Conservation (phyloP, 345 rosid species). For the Zanthoxylum bungeanum region DNA sequence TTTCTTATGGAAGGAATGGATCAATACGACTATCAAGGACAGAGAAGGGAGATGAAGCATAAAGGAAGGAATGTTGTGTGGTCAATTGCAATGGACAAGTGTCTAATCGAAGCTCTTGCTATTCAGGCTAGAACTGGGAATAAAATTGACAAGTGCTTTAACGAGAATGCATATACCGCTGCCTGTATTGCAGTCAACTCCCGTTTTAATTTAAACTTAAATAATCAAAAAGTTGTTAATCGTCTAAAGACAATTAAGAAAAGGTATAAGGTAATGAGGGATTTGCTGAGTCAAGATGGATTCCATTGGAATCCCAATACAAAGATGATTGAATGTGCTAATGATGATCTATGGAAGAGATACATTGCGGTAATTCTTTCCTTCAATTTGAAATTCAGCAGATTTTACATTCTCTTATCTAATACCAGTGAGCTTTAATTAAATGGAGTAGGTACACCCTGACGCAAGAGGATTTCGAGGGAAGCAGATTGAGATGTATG, state of each 20-base stretch:
- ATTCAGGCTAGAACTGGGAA: slow-evolving; percentile 79
- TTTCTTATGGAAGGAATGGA: slow-evolving; percentile 53
- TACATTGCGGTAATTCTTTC: slow-evolving; percentile 57
- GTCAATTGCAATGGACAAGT: slow-evolving; percentile 89
- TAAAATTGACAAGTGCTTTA: slow-evolving; percentile 76
- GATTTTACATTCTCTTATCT: neutral
- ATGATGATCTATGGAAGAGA: slow-evolving; percentile 83
- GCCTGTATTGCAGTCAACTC: slow-evolving; percentile 73
- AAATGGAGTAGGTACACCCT: slow-evolving; percentile 56
- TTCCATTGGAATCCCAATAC: slow-evolving; percentile 74
- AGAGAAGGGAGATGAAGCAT: slow-evolving; percentile 69
- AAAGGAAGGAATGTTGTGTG: slow-evolving; percentile 87
- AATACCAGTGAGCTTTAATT: slow-evolving; percentile 4
- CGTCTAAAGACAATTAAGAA: slow-evolving; percentile 91
- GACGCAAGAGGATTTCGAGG: slow-evolving; percentile 78
- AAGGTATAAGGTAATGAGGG: slow-evolving; percentile 73
- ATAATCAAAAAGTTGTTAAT: slow-evolving; percentile 77
- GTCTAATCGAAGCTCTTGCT: slow-evolving; percentile 81
- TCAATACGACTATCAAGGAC: slow-evolving; percentile 51
- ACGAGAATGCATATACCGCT: slow-evolving; percentile 75
- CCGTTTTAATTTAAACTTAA: slow-evolving; percentile 64
- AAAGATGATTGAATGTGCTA: slow-evolving; percentile 62
- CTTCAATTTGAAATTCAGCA: neutral
- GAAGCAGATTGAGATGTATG: slow-evolving; percentile 83
- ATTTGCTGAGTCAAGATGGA: slow-evolving; percentile 71